Percentiles rank a stretch among this genome's conserved stretches.
These are phyloP conservation scores for Penicillium vulpinum DNA, from an alignment of 2,329 filamentous ascomycete genomes.

Conservation along the genomic window DNA sequence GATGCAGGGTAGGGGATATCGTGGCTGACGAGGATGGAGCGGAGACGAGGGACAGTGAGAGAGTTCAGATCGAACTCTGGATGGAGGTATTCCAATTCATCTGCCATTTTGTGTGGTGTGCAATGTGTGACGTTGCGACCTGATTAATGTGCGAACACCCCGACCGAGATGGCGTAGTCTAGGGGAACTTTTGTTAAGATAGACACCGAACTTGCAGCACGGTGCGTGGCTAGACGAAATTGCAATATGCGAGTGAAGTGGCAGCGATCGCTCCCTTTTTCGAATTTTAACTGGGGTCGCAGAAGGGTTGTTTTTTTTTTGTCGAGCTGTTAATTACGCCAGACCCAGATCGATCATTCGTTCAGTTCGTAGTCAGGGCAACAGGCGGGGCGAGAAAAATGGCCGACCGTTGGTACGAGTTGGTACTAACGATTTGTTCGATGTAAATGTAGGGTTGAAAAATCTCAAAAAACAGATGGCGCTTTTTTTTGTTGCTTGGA, in stretches of 20 bases:
- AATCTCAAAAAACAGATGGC: neutral
- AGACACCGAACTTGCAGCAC: slow-evolving; percentile 8
- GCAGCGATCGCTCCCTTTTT: slow-evolving; percentile 23
- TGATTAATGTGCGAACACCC: slow-evolving; percentile 3
- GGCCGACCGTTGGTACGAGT: too few relatives aligned
- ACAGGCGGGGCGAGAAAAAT: slow-evolving; percentile 29
- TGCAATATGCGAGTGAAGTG: slow-evolving; percentile 10
- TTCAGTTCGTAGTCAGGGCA: slow-evolving; percentile 41
- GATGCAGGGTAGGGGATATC: slow-evolving; percentile 81
- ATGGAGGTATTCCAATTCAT: slow-evolving; percentile 80
- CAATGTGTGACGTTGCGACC: neutral
- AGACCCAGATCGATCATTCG: slow-evolving; percentile 19
- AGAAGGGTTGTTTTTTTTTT: slow-evolving; percentile 16
- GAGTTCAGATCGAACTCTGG: slow-evolving; percentile 79
- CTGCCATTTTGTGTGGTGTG: slow-evolving; percentile 37
- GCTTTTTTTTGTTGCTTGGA: neutral
- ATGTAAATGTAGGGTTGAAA: neutral
- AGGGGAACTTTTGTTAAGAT: neutral
- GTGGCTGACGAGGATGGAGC: slow-evolving; percentile 88
- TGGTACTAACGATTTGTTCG: neutral
- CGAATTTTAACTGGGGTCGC: slow-evolving; percentile 14
- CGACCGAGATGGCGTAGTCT: slow-evolving; percentile 5
- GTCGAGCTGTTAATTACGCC: slow-evolving; percentile 20
- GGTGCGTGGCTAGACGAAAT: slow-evolving; percentile 4
- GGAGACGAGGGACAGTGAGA: slow-evolving; percentile 83